These are phyloP conservation scores for Sclerotinia borealis DNA, from an alignment of 2,329 filamentous ascomycete genomes.

Conservation along the genomic window DNA sequence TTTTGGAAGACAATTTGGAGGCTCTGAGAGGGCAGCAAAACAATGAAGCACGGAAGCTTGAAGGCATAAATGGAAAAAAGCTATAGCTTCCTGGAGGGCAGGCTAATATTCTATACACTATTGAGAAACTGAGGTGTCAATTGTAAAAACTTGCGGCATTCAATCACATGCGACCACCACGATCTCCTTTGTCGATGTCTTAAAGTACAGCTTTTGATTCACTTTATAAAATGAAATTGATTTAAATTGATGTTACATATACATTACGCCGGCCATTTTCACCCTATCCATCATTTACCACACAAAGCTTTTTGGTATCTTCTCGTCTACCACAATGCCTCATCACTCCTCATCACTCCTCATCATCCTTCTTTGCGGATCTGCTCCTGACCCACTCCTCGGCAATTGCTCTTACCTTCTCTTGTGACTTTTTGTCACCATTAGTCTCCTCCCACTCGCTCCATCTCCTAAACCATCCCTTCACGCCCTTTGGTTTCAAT, in stretches of 20 bases:
- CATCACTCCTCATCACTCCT: conserved; percentile 3
- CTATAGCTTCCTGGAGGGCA: background rate
- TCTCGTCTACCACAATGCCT: background rate
- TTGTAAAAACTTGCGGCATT: background rate
- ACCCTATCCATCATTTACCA: background rate
- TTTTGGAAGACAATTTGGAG: conserved; percentile 70
- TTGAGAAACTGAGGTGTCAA: background rate
- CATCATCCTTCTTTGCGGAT: conserved; percentile 32
- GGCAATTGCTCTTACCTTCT: conserved; percentile 65
- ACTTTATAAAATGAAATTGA: background rate
- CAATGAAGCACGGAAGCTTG: background rate
- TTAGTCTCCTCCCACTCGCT: conserved; percentile 75
- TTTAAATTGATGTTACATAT: background rate
- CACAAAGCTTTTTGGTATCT: conserved; percentile 8
- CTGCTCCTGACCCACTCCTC: conserved; percentile 59
- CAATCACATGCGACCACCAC: background rate
- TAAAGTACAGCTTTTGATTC: background rate
- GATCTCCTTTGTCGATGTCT: background rate
- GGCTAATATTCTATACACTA: background rate
- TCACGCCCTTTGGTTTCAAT: conserved; percentile 76
- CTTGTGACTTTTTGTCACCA: conserved; percentile 63
- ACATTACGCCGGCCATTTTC: background rate
- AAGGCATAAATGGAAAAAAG: background rate
- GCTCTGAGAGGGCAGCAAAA: conserved; percentile 20
- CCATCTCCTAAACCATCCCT: conserved; percentile 90